Evolutionary conservation across 192 early-diverging fungal genomes (phyloP), one percentile per base, ranked within the genome.

Genomic region (Coemansia sp.): DNA sequence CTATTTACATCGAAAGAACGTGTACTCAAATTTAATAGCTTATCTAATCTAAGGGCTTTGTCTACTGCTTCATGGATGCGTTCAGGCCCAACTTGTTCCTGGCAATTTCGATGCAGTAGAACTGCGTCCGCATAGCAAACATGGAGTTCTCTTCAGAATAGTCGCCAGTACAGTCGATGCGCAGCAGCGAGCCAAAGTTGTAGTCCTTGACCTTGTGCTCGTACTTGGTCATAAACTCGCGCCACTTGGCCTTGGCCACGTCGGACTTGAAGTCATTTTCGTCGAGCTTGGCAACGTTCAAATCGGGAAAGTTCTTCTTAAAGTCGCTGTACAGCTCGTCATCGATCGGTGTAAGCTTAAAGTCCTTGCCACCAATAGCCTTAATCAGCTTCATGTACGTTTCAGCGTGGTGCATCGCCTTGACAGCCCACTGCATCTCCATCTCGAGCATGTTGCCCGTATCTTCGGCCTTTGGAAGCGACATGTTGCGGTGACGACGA

Each of bases 401-500:
- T 69, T 98, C 96, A 25, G 96, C 94, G 68, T 98, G 94, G 62
- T 94, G 92, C 84, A 94, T 89, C 43, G 95, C 94, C 86, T 95
- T 95, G 78, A 96, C 93, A 29, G 91, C 92, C 95, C 94, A 98
- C 68, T 96, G 94, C 86, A 92, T 94, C 86, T 96, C 94, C 83
- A 93, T 93, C 64, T 93, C 91, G 71, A 84, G 80, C 68, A 91
- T 86, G 67, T 93, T 88, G 69, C 84, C 86, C 35, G 91, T 83
- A 70, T 91, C 87, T 60, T 93, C 90, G 17, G 91, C 90, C 37
- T 74, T 75, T 41, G 90, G 90, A 73, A 91, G 84, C 68, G 86
- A 73, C 89, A 93, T 91, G 46, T 32, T 2, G 29, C 14, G 27
- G 27, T 14, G 47, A 8, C 8, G 8, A 19, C 15, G n/a, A n/a